Evolutionary conservation across 2,329 filamentous ascomycete species (phyloP).

Genomic region (Arachnopeziza araneosa): DNA sequence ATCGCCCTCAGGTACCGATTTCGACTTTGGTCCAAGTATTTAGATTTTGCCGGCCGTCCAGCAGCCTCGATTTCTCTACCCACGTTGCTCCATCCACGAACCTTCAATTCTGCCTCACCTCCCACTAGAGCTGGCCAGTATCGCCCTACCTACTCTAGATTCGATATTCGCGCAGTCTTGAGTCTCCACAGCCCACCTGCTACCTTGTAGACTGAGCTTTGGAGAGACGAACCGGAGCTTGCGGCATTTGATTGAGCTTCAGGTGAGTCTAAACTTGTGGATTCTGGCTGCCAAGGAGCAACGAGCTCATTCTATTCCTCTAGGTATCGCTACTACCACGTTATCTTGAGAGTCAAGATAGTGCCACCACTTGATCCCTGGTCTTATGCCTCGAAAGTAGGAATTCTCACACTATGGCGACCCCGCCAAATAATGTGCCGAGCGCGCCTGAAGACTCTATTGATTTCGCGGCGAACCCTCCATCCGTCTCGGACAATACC

Average conservation of each 20-base stretch:
- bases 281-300: slow-evolving; percentile 10
- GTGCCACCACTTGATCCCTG: neutral
- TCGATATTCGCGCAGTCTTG: neutral
- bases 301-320: slow-evolving; percentile 5
- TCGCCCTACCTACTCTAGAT: neutral
- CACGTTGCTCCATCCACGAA: neutral
- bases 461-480: slow-evolving; percentile 18
- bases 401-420: slow-evolving; percentile 15
- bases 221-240: slow-evolving; percentile 9
- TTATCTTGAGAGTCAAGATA: neutral
- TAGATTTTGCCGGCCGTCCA: neutral
- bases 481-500: slow-evolving; percentile 11
- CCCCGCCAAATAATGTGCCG: slow-evolving; percentile 15
- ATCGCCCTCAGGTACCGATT: neutral
- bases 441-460: slow-evolving; percentile 19
- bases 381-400: neutral
- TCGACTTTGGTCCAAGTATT: neutral
- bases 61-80: neutral
- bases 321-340: slow-evolving; percentile 3
- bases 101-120: neutral
- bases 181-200: neutral
- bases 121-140: neutral
- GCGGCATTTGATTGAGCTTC: slow-evolving; percentile 8
- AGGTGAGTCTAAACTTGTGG: slow-evolving; percentile 7
- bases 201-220: neutral